A percentile compares a stretch with the other conserved stretches of the same genome.
These are phyloP conservation scores for Pisolithus tinctorius DNA, from an alignment of 768 basidiomycete species.

Conservation along the genomic window DNA sequence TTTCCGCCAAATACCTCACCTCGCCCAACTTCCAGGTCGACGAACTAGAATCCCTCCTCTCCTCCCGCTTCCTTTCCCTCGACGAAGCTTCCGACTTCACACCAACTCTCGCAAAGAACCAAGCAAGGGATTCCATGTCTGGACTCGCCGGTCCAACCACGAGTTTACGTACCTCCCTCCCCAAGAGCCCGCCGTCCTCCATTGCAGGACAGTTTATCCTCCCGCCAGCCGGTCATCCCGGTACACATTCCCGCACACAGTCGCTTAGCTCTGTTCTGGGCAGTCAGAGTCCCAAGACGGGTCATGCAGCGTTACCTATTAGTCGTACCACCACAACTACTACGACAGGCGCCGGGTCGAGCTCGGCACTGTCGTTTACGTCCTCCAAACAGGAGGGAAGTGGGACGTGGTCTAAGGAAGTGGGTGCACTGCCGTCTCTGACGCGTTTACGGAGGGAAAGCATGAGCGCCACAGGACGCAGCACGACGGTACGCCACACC, in stretches of 20 bases:
- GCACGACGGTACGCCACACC: conserved; percentile 16
- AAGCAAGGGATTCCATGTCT: conserved; percentile 49
- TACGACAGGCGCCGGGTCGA: conserved; percentile 22
- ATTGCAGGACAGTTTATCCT: conserved; percentile 42
- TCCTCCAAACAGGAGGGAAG: conserved; percentile 35
- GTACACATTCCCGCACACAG: conserved; percentile 25
- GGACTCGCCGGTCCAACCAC: conserved; percentile 33
- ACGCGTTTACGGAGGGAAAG: conserved; percentile 48
- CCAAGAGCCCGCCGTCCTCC: conserved; percentile 39
- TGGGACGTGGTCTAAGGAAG: conserved; percentile 33
- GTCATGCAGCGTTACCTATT: conserved; percentile 25
- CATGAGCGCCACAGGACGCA: conserved; percentile 33
- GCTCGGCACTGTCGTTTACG: conserved; percentile 34
- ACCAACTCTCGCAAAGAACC: conserved; percentile 64
- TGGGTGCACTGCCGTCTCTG: conserved; percentile 26
- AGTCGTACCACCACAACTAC: conserved; percentile 29
- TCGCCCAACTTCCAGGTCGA: conserved; percentile 67
- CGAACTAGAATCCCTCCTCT: conserved; percentile 70
- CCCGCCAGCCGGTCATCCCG: conserved; percentile 15
- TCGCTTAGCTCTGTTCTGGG: conserved; percentile 27
- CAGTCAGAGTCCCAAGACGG: conserved; percentile 30
- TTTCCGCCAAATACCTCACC: conserved; percentile 59
- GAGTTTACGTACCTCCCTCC: conserved; percentile 33
- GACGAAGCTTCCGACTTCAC: conserved; percentile 64
- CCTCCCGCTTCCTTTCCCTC: conserved; percentile 62